These are phyloP conservation scores for Bruguiera hainesii DNA, from an alignment of 441 rosid genomes.

Conservation along the genomic window DNA sequence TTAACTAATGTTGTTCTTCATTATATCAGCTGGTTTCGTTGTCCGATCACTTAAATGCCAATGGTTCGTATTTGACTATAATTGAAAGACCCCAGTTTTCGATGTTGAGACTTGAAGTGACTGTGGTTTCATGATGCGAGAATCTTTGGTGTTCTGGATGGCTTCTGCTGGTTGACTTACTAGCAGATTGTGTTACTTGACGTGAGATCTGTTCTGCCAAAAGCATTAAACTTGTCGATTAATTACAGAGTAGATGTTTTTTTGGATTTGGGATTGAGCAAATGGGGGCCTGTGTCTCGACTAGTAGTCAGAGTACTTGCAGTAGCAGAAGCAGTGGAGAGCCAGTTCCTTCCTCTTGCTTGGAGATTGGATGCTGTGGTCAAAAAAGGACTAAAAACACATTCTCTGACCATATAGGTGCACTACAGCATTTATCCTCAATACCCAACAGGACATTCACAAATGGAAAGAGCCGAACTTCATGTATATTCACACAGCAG, in stretches of 20 bases:
- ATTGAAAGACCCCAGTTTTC: conserved; percentile 32
- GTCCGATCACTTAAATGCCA: conserved; percentile 27
- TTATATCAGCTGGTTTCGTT: conserved; percentile 48
- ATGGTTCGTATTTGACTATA: conserved; percentile 49
- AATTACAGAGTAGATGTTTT: conserved; percentile 29
- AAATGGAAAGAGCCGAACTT: conserved; percentile 77
- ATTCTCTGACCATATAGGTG: conserved; percentile 59
- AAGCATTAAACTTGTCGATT: conserved; percentile 27
- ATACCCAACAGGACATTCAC: conserved; percentile 66
- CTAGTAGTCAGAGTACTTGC: conserved; percentile 74
- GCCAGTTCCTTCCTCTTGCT: conserved; percentile 39
- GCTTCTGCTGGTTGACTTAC: conserved; percentile 39
- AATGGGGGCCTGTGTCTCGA: conserved; percentile 96
- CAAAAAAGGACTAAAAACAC: conserved; percentile 67
- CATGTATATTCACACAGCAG: conserved; percentile 96
- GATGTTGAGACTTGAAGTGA: conserved; percentile 26
- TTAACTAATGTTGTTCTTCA: conserved; percentile 32
- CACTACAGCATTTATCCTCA: conserved; percentile 58
- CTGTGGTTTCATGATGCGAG: conserved; percentile 31
- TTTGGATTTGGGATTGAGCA: conserved; percentile 30
- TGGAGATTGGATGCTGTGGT: conserved; percentile 56
- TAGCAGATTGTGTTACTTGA: conserved; percentile 24
- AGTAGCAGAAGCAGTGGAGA: conserved; percentile 84
- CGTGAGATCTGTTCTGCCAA: conserved; percentile 38
- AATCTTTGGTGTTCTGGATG: conserved; percentile 36